Evolutionary conservation across 2,329 filamentous ascomycete genomes (phyloP), one percentile per base, ranked within the genome.

Genomic region (Gnomoniopsis sp.): DNA sequence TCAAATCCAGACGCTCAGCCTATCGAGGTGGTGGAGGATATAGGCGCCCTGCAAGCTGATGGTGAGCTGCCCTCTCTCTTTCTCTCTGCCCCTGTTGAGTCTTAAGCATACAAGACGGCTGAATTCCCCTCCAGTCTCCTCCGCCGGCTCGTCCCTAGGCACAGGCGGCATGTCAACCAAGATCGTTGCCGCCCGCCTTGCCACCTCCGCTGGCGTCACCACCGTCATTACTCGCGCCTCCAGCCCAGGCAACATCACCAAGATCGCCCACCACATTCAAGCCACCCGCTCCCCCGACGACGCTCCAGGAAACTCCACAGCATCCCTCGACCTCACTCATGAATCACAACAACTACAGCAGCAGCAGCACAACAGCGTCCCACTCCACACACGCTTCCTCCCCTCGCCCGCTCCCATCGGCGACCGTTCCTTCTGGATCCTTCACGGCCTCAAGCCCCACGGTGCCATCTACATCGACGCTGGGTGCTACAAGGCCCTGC

Each of bases 151-250:
- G 2, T 82, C 89, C 3, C 77, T 99, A 17, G 95, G 95, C 22
- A 99, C 95, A 2, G 95, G 95, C 21, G 95, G 95, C 48, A 99
- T 99, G 95, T 88, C 89, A 63, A 99, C 95, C 59, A 99, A 99
- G 77, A 96, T 99, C 66, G 88, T 96, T 26, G 95, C 95, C 55
- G 95, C 95, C 26, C 86, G 90, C 55, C 82, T 99, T 43, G 95
- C 93, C 36, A 97, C 93, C 7, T 95, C 93, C 38, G 95, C 92
- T 14, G 95, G 95, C 49, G 93, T 98, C 38, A 98, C 92, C 1
- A 98, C 95, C 3, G 85, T 99, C 69, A 98, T 99, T 69, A 96
- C 95, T 10, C 88, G 89, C 64, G 96, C 91, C 58, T 95, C 90
- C n/a, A 93, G 89, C 63, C 95, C 95, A 0, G 92, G 91, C 23